Base-by-base conservation (phyloP, 2,329 filamentous ascomycete genomes). In the Arthroderma sp. region DNA sequence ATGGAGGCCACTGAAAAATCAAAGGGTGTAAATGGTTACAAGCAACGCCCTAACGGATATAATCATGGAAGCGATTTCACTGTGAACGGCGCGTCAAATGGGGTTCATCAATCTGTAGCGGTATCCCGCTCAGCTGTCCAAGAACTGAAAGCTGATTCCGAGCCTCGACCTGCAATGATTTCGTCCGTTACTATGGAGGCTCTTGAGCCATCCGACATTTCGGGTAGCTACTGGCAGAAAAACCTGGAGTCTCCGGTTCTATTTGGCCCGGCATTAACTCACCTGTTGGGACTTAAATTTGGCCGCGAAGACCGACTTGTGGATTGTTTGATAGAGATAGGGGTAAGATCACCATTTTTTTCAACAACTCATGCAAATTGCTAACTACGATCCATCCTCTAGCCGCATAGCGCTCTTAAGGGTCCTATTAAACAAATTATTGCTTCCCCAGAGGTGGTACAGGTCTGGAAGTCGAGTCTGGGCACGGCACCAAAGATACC, bases 221-320 rank as follows among this genome's bases (percentile, higher is more conserved):
- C 56, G 2, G 19, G 23, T 31, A 31, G 3, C 6, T 68, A 71
- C 41, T 71, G 69, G 68, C 61, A 59, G 1, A 52, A 63, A 1
- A 71, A 70, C 55, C 41, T 71, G 54, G 56, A 62, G 3, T 64
- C 61, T 0, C 62, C 66, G 1, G 70, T 73, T 0, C 52, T 41
- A 2, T 72, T 73, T 52, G 28, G 28, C 9, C 28, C 28, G 49
- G 19, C 31, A 33, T 19, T 19, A 15, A 49, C 13, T 13, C 13
- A 21, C 13, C 43, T 49, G 8, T 49, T 23, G 21, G 43, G 13
- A 17, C 54, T 11, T 56, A 59, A 25, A 54, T 47, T 39, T 39
- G 37, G 37, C 1, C 37, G 9, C 17, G 37, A 39, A 39, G 13
- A 39, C 13, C 37, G 37, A 39, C 6, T n/a, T 15, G 37, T 39